Evolutionary conservation across 352 stramenopile species (phyloP), one percentile per base, ranked within the genome.

Genomic region (Pythium pyrilobum): DNA sequence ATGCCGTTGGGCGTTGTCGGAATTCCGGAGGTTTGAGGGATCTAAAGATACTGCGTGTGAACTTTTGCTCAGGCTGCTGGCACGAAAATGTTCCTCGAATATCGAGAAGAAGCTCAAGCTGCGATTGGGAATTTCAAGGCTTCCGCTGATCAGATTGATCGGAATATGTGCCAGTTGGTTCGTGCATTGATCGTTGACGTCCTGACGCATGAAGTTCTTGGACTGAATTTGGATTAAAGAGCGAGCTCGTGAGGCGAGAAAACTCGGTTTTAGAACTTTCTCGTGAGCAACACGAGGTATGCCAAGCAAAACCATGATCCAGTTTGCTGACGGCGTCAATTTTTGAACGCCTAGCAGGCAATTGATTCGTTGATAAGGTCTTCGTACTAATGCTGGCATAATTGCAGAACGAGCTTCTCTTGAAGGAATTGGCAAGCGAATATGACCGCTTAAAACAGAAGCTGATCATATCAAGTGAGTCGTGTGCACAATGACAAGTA

Each of bases 61-160:
- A n/a, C n/a, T n/a, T n/a, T n/a, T n/a, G n/a, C 12, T 24, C 23
- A 70, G 69, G 65, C 66, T 0, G 63, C 24, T 7, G 69, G 69
- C 8, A 77, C 69, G 3, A 77, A 74, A 20, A 5, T 67, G 1
- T 77, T 77, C 23, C 60, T 77, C 11, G 65, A 74, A 32, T 69
- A 71, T 43, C 56, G 57, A 25, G 52, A 69, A 15, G 61, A 72
- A 59, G 69, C 69, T 10, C 49, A 46, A 39, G 24, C 38, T 11
- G 44, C 52, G 18, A 56, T 77, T 2, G 24, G 56, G 27, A 27
- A 12, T 11, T 68, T 68, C 43, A 59, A 60, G 29, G 13, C 29
- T 2, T 68, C 60, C 4, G 53, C 39, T 16, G 13, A 38, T 2
- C 55, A 42, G 2, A 63, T 68, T 18, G 20, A 47, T 4, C 23